phyloP scores from a whole-genome alignment of 306 rosid genomes.

The Lathyrus aphaca region DNA sequence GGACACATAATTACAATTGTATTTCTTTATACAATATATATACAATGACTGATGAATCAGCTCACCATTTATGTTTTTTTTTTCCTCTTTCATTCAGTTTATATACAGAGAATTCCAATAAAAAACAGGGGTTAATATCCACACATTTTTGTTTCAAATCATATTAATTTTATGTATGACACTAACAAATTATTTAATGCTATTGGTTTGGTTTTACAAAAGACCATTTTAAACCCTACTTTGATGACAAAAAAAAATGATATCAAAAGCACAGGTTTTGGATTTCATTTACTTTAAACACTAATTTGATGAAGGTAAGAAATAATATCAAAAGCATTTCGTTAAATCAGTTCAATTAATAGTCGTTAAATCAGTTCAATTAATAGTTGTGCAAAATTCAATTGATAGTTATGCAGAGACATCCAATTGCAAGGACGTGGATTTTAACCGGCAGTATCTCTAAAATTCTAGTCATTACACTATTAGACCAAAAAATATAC shows the following conservation, averaged over 20 bases:
- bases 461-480: no score
- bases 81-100: not conserved
- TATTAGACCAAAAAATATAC: no score
- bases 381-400: no score
- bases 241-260: not conserved
- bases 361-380: no score
- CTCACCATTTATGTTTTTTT: not conserved
- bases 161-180: not conserved
- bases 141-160: slow-evolving; percentile 3
- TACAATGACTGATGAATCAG: slow-evolving; percentile 27
- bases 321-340: no score
- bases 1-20: slow-evolving; percentile 47
- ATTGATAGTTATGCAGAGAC: no score
- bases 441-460: no score
- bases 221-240: not conserved
- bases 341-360: no score
- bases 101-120: no score
- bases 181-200: slow-evolving; percentile 11
- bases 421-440: no score
- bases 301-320: no score
- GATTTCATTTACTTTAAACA: not conserved
- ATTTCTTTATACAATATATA: slow-evolving; percentile 44
- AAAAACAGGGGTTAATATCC: no score
- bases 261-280: not conserved
- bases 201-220: not conserved